phyloP scores from a whole-genome alignment of 768 basidiomycete species.

The Dacryopinax spathularia region DNA sequence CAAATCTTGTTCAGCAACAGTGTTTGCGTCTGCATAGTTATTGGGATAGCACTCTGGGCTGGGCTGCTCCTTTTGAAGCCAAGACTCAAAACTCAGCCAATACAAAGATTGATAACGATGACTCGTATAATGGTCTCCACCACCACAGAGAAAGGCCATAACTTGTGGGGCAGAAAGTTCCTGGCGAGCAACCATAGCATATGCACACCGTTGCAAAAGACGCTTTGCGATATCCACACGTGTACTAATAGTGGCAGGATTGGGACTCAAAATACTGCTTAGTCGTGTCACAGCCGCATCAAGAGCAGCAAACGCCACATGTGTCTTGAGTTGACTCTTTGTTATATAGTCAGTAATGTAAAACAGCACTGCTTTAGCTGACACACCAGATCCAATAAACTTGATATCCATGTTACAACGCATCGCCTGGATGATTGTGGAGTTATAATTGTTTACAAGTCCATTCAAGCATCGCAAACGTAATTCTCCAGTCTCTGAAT shows the following conservation, averaged over 20 bases:
- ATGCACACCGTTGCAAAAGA: slow-evolving; percentile 28
- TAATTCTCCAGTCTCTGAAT: slow-evolving; percentile 16
- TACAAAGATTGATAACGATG: slow-evolving; percentile 25
- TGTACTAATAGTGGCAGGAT: too few species aligned
- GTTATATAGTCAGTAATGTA: slow-evolving; percentile 40
- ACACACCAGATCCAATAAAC: slow-evolving; percentile 29
- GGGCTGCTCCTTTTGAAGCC: slow-evolving; percentile 15
- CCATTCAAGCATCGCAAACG: slow-evolving; percentile 26
- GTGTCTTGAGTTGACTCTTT: slow-evolving; percentile 30
- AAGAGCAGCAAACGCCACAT: slow-evolving; percentile 30
- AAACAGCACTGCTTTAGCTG: slow-evolving; percentile 31
- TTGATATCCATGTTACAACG: slow-evolving; percentile 38
- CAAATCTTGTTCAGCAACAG: slow-evolving; percentile 21
- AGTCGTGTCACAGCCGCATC: slow-evolving; percentile 24
- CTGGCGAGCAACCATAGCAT: slow-evolving; percentile 27
- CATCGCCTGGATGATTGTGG: slow-evolving; percentile 24
- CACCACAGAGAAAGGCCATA: slow-evolving; percentile 24
- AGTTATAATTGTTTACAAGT: slow-evolving; percentile 33
- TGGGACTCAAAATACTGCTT: too few species aligned
- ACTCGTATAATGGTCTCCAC: slow-evolving; percentile 28
- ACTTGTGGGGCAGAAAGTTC: slow-evolving; percentile 31
- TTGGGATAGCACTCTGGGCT: slow-evolving; percentile 17
- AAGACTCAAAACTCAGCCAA: slow-evolving; percentile 25
- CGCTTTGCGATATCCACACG: slow-evolving; percentile 17
- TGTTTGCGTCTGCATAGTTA: not conserved